Percentiles rank a stretch among this genome's conserved stretches.
Conservation (phyloP, 2,329 filamentous ascomycete species). For the Pseudocercospora cruenta region DNA sequence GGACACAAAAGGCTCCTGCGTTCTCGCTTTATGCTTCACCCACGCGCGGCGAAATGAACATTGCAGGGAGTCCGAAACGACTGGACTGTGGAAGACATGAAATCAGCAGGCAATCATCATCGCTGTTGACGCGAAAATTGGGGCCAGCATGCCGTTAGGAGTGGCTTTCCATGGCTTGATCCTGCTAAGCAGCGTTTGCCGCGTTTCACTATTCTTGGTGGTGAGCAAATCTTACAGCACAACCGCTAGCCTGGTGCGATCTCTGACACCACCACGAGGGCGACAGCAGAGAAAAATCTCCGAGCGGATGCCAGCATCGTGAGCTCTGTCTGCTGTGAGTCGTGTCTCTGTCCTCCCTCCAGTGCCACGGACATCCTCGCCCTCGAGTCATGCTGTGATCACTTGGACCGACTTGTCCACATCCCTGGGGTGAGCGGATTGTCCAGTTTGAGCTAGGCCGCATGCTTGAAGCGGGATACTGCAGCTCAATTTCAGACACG, state of each 20-base stretch:
- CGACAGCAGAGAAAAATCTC: conserved; percentile 21
- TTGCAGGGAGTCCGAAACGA: not conserved
- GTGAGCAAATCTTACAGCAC: conserved; percentile 18
- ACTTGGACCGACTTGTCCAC: conserved; percentile 18
- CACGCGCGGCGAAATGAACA: not conserved
- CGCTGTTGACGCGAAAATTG: not conserved
- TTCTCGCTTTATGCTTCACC: not conserved
- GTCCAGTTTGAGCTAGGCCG: conserved; percentile 18
- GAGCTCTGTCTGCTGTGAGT: conserved; percentile 14
- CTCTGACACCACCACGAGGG: conserved; percentile 17
- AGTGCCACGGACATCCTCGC: conserved; percentile 29
- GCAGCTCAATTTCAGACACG: conserved; percentile 30
- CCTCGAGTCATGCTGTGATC: conserved; percentile 26
- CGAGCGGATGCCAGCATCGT: conserved; percentile 22
- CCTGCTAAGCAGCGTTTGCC: conserved; percentile 16
- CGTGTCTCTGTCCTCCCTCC: conserved; percentile 12
- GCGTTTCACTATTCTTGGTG: conserved; percentile 28
- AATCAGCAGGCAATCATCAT: conserved; percentile 9
- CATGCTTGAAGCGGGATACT: conserved; percentile 22
- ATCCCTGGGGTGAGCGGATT: conserved; percentile 12
- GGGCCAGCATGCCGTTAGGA: conserved; percentile 7
- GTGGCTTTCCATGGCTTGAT: conserved; percentile 6
- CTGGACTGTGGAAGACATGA: not conserved
- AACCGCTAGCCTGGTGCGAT: conserved; percentile 10
- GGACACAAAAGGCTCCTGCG: not conserved